Conservation (phyloP, 2,329 filamentous ascomycete genomes). For the Neoarthrinium moseri region DNA sequence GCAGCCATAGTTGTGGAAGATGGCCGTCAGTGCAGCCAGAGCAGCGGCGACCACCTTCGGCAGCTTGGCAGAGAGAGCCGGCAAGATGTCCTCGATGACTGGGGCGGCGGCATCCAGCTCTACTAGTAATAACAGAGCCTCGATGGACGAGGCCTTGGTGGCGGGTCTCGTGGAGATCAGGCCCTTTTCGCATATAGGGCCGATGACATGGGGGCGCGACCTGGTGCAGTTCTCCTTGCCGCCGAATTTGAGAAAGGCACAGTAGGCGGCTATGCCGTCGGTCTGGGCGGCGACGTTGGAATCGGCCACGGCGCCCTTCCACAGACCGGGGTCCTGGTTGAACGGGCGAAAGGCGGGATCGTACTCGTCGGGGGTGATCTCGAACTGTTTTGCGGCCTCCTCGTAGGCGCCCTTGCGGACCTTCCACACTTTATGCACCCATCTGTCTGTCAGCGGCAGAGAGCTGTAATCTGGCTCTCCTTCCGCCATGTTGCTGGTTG, state of each 20-base stretch:
- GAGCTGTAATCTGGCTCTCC: constrained; percentile 80
- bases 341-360: constrained; percentile 88
- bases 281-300: constrained; percentile 97
- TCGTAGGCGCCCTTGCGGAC: constrained; percentile 94
- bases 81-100: constrained; percentile 86
- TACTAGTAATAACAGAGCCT: constrained; percentile 84
- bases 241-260: constrained; percentile 89
- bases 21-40: constrained; percentile 66
- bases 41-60: constrained; percentile 78
- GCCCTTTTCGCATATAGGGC: constrained; percentile 86
- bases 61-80: constrained; percentile 80
- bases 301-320: constrained; percentile 90
- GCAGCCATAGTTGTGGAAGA: constrained; percentile 93
- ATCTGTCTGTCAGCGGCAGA: constrained; percentile 75
- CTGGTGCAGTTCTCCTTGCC: constrained; percentile 75
- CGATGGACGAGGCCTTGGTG: constrained; percentile 82
- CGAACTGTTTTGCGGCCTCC: constrained; percentile 84
- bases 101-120: constrained; percentile 85
- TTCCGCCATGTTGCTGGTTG: constrained; percentile 65
- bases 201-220: constrained; percentile 73
- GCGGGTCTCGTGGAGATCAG: constrained; percentile 83
- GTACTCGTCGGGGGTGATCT: constrained; percentile 78
- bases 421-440: constrained; percentile 95
- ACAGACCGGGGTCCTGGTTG: constrained; percentile 76
- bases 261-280: constrained; percentile 84